Evolutionary conservation across 257 asterid genomes (phyloP).

Genomic region (Fraxinus excelsior): DNA sequence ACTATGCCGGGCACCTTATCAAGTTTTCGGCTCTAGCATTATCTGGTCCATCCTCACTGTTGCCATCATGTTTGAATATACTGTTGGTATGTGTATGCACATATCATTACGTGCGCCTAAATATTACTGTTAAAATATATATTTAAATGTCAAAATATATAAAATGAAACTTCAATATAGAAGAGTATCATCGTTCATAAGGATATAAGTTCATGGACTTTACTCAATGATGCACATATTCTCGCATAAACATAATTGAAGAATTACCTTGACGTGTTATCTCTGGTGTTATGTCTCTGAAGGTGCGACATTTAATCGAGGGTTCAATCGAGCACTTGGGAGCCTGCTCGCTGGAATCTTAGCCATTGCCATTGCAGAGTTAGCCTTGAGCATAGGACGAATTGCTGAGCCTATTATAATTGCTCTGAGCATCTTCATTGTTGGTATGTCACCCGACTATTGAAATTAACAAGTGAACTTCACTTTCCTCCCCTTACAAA

Average conservation of each 20-base stretch:
- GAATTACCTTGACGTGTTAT: neutral
- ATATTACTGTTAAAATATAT: neutral
- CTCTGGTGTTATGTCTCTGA: constrained; percentile 5
- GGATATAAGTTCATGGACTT: neutral
- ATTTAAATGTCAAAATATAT: too few species aligned
- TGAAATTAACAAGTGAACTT: neutral
- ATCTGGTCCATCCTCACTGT: constrained; percentile 84
- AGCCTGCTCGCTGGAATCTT: constrained; percentile 65
- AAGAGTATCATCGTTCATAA: neutral
- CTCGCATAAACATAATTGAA: neutral
- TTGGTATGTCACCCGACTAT: constrained; percentile 41
- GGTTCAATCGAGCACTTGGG: constrained; percentile 73
- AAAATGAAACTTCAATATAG: neutral
- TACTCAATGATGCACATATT: neutral
- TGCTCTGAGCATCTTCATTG: constrained; percentile 67
- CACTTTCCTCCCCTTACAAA: neutral
- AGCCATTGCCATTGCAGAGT: constrained; percentile 49
- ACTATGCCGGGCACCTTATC: constrained; percentile 51
- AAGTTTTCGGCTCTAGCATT: constrained; percentile 54
- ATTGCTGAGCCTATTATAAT: constrained; percentile 61
- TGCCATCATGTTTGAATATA: constrained; percentile 76
- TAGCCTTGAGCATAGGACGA: constrained; percentile 55
- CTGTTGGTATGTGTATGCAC: constrained; percentile 52
- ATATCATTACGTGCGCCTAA: neutral
- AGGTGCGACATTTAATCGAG: constrained; percentile 73